A percentile compares a stretch with the other conserved stretches of the same genome.
phyloP scores from a whole-genome alignment of 1,139 yeast genomes.

The Kodamaea suecica region DNA sequence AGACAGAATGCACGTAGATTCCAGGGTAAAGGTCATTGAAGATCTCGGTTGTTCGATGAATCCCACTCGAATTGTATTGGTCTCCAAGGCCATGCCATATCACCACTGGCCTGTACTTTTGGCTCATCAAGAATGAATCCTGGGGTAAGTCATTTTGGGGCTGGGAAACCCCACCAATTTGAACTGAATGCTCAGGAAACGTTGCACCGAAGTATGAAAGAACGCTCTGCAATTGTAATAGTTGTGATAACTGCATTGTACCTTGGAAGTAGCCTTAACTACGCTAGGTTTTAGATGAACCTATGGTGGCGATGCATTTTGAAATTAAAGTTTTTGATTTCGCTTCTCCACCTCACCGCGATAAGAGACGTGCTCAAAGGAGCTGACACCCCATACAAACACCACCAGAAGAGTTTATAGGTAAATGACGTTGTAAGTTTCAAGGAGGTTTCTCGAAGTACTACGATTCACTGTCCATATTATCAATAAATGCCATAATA shows the following conservation, averaged over 20 bases:
- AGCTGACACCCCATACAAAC: no score
- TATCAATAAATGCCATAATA: no score
- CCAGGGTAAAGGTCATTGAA: constrained; percentile 49
- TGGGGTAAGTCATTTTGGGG: not conserved
- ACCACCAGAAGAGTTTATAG: no score
- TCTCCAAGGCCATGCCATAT: constrained; percentile 89
- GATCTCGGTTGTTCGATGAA: constrained; percentile 44
- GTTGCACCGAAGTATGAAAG: not conserved
- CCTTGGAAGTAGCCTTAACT: no score
- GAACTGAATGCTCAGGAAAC: not conserved
- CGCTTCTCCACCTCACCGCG: no score
- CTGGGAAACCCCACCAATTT: not conserved
- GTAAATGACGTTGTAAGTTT: no score
- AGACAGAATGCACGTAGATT: constrained; percentile 51
- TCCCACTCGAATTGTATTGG: constrained; percentile 60
- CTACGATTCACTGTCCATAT: no score
- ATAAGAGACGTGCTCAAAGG: no score
- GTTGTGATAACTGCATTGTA: constrained; percentile 1
- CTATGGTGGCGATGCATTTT: no score
- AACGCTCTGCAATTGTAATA: not conserved
- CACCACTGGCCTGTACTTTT: constrained; percentile 49
- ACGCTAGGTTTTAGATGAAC: no score
- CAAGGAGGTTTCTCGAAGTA: no score
- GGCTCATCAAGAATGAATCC: not conserved
- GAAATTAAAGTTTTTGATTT: no score